Percentiles rank a stretch among this genome's conserved stretches.
Conservation (phyloP, 768 basidiomycete genomes). For the Auriscalpium orientale region DNA sequence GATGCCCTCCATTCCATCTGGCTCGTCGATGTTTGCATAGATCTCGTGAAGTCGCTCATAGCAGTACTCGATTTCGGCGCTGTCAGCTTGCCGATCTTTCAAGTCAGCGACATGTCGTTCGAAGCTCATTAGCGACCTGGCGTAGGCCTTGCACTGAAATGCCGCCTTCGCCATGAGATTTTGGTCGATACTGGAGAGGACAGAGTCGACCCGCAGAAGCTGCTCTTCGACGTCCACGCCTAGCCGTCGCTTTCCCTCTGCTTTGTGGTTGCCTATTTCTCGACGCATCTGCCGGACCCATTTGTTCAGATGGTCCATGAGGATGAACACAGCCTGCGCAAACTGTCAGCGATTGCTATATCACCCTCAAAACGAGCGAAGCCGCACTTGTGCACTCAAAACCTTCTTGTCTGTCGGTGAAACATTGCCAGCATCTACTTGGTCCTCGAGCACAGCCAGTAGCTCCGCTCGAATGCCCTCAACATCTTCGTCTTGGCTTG, state of each 20-base stretch:
- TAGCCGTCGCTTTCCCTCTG: constrained; percentile 44
- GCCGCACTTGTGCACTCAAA: constrained; percentile 83
- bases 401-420: constrained; percentile 73
- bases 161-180: constrained; percentile 91
- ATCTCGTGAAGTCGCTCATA: constrained; percentile 94
- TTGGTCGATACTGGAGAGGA: constrained; percentile 77
- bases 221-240: constrained; percentile 38
- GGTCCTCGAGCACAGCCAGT: constrained; percentile 76
- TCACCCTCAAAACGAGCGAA: neutral
- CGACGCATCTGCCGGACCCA: constrained; percentile 78
- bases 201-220: constrained; percentile 66
- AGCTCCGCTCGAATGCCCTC: constrained; percentile 69
- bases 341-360: neutral
- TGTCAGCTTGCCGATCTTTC: constrained; percentile 28
- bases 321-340: constrained; percentile 78
- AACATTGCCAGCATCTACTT: constrained; percentile 54
- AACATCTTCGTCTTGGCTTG: constrained; percentile 56
- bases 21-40: constrained; percentile 93
- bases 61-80: constrained; percentile 51
- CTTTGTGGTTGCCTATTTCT: constrained; percentile 39
- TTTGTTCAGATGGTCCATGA: constrained; percentile 90
- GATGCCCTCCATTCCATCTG: constrained; percentile 98
- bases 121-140: constrained; percentile 90
- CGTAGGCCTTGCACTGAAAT: constrained; percentile 89
- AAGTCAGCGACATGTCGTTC: constrained; percentile 71